Conservation (phyloP, 2,329 filamentous ascomycete genomes). For the Lachnellula arida region DNA sequence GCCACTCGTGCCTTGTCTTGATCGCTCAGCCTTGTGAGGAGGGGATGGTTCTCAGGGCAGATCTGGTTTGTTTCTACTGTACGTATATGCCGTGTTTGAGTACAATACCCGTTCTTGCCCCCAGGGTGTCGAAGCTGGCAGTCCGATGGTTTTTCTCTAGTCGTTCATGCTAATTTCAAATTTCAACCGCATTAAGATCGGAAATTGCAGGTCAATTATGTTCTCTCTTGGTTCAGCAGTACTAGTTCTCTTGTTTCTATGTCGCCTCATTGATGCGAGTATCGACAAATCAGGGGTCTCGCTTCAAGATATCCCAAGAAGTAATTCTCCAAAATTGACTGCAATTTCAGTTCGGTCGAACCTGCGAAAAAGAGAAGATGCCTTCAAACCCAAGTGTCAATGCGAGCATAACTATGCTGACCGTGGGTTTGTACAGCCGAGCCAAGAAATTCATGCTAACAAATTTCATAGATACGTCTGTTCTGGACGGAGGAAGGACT, state of each 20-base stretch:
- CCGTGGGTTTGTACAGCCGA: conserved; percentile 6
- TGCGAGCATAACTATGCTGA: conserved; percentile 18
- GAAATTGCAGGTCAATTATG: neutral
- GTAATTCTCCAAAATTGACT: conserved; percentile 7
- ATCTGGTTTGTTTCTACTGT: neutral
- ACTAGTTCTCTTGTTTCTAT: neutral
- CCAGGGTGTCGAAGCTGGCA: too few relatives aligned
- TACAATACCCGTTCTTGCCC: too few relatives aligned
- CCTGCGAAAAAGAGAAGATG: conserved; percentile 7
- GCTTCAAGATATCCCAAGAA: conserved; percentile 3
- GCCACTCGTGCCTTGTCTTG: neutral
- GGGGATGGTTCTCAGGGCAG: neutral
- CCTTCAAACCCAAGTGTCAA: conserved; percentile 9
- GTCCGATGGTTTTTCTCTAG: neutral
- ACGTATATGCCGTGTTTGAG: too few relatives aligned
- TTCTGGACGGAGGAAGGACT: conserved; percentile 6
- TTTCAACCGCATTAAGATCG: too few relatives aligned
- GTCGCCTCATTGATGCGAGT: conserved; percentile 1
- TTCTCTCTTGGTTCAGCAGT: neutral
- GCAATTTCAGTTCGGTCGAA: conserved; percentile 5
- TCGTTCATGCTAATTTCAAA: neutral
- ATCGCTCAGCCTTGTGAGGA: neutral
- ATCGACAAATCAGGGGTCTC: neutral
- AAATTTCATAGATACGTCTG: neutral
- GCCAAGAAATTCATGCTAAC: neutral